Percentiles rank a stretch among this genome's conserved stretches.
phyloP scores from a whole-genome alignment of 192 early-diverging fungal species.

The Umbelopsis sp. region DNA sequence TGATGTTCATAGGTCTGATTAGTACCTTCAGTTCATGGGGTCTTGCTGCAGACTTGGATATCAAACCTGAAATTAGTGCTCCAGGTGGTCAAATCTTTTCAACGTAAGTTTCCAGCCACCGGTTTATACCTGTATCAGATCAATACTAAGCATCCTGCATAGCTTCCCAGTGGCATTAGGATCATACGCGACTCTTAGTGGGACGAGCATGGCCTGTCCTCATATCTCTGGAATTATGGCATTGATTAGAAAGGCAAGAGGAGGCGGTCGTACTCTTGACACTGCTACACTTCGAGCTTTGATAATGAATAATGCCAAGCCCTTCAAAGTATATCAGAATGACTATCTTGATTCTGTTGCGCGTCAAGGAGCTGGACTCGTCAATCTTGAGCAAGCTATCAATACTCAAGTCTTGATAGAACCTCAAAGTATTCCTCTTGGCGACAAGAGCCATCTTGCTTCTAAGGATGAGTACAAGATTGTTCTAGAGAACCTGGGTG shows the following conservation, averaged over 20 bases:
- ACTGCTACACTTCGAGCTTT: constrained; percentile 32
- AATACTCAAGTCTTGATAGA: constrained; percentile 48
- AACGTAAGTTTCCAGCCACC: constrained; percentile 51
- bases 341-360: constrained; percentile 60
- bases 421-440: constrained; percentile 62
- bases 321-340: constrained; percentile 41
- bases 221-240: constrained; percentile 73
- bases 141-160: not conserved
- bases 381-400: constrained; percentile 70
- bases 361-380: constrained; percentile 73
- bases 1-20: constrained; percentile 45
- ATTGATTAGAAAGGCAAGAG: constrained; percentile 60
- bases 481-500: constrained; percentile 45
- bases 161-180: constrained; percentile 38
- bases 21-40: constrained; percentile 70
- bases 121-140: not conserved
- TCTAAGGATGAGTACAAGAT: constrained; percentile 37
- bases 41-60: constrained; percentile 58
- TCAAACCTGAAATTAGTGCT: constrained; percentile 63
- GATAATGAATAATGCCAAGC: constrained; percentile 57
- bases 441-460: constrained; percentile 45
- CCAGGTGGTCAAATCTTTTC: constrained; percentile 75
- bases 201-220: constrained; percentile 85
- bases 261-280: constrained; percentile 22
- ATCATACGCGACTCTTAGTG: constrained; percentile 48